These are phyloP conservation scores for Salvia hispanica DNA, from an alignment of 257 asterid species.

Conservation along the genomic window DNA sequence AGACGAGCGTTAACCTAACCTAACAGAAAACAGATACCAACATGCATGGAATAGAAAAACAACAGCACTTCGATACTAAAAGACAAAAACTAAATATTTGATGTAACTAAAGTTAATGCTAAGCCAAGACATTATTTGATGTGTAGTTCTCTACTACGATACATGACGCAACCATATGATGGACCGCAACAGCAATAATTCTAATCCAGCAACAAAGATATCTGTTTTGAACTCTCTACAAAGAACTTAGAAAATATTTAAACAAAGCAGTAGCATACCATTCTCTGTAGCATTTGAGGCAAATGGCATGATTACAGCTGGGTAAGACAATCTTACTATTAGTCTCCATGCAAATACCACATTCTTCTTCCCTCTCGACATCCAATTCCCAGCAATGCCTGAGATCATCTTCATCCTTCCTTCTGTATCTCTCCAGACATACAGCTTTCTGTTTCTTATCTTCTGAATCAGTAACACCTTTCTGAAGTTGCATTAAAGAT, in stretches of 20 bases:
- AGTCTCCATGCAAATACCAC: conserved; percentile 96
- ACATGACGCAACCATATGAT: background rate
- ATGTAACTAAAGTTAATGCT: background rate
- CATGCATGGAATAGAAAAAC: background rate
- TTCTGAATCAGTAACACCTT: conserved; percentile 82
- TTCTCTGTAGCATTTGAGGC: conserved; percentile 91
- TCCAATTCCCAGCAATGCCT: conserved; percentile 58
- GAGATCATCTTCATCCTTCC: conserved; percentile 71
- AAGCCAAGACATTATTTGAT: too few relatives aligned
- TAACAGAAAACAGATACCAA: background rate
- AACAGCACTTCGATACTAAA: background rate
- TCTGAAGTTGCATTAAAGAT: conserved; percentile 79
- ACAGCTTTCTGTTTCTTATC: conserved; percentile 81
- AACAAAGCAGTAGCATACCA: conserved; percentile 52
- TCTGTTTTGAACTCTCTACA: background rate
- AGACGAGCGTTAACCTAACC: background rate
- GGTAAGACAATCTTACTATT: conserved; percentile 87
- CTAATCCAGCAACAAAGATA: background rate
- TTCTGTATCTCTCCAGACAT: conserved; percentile 73
- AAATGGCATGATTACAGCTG: conserved; percentile 78
- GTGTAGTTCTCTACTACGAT: background rate
- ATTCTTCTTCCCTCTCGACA: conserved; percentile 89
- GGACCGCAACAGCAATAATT: background rate
- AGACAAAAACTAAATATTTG: background rate
- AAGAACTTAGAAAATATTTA: background rate